These are phyloP conservation scores for Candida sanyaensis DNA, from an alignment of 1,139 yeast genomes.

Conservation along the genomic window DNA sequence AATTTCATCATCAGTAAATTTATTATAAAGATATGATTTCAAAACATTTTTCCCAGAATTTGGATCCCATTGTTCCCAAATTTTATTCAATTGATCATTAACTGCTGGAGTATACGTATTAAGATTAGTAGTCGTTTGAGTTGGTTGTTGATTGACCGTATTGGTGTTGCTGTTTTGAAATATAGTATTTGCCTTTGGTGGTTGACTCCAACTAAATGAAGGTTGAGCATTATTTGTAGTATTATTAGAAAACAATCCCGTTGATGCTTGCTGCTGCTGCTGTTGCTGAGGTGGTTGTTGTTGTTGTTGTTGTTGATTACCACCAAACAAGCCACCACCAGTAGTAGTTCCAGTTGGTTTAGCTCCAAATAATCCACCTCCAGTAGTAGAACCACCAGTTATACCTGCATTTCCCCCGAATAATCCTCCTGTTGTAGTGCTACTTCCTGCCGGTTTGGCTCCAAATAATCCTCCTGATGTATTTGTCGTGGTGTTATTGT, in stretches of 20 bases:
- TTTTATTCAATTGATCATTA: conserved; percentile 75
- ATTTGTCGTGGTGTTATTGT: too few relatives aligned
- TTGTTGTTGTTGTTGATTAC: conserved; percentile 14
- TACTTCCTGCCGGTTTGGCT: too few relatives aligned
- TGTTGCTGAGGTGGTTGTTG: conserved; percentile 14
- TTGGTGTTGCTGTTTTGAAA: conserved; percentile 2
- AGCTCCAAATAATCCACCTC: conserved; percentile 19
- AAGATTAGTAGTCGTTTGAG: conserved; percentile 11
- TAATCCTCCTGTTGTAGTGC: conserved; percentile 19
- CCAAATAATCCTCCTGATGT: too few relatives aligned
- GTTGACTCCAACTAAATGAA: conserved; percentile 31
- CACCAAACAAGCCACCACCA: conserved; percentile 18
- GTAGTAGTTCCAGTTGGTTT: conserved; percentile 13
- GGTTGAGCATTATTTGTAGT: conserved; percentile 29
- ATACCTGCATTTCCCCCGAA: too few relatives aligned
- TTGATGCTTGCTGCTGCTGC: too few relatives aligned
- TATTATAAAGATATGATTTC: conserved; percentile 86
- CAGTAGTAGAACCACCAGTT: too few relatives aligned
- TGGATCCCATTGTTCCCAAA: conserved; percentile 94
- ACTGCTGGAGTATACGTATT: conserved; percentile 64
- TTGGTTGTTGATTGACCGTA: conserved; percentile 11
- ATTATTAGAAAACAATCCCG: conserved; percentile 19
- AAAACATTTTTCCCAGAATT: conserved; percentile 71
- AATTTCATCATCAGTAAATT: conserved; percentile 66
- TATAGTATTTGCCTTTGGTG: conserved; percentile 12